Evolutionary conservation across 2,329 filamentous ascomycete species (phyloP), one percentile per base, ranked within the genome.

Genomic region (Penicillium expansum): DNA sequence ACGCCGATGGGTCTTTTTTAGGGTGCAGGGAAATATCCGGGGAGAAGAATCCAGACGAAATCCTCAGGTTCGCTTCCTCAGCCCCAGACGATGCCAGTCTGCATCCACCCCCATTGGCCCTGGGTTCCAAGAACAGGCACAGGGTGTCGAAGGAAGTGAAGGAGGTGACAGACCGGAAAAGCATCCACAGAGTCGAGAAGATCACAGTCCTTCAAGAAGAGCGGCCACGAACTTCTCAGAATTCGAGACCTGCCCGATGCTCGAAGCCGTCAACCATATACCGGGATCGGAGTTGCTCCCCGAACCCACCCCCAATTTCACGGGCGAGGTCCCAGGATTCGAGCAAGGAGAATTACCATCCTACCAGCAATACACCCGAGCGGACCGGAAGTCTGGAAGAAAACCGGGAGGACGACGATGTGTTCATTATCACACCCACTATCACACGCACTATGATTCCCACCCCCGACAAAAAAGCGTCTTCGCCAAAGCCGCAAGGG

Each of bases 401-500:
- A 52, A 41, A 16, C 29, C 51, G 44, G n/a, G 60, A 58, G n/a
- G 63, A 67, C 20, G 67, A 70, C 67, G 65, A 73, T 70, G 67
- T 69, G 55, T 69, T 69, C 66, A 71, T 70, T 68, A 71, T 69
- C 68, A 73, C 68, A 70, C 75, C 70, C 69, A 77, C 70, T 73
- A 73, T 69, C 72, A 77, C 67, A 62, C 72, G 66, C 69, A 77
- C 71, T 68, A 69, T 69, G 69, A 71, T 71, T 58, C 68, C 67
- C 51, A 64, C 65, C n/a, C 67, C 65, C 24, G 60, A 67, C 55
- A 69, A 58, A 39, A 71, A 62, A 42, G 42, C 55, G 7, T 30
- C 58, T 30, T 42, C 30, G 48, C 33, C 58, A 49, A 64, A 63
- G 43, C 55, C 62, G 22, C 60, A 57, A 52, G 64, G 60, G 4